Evolutionary conservation across 169 alveolate genomes (phyloP).

Genomic region (Plasmodium fragile): DNA sequence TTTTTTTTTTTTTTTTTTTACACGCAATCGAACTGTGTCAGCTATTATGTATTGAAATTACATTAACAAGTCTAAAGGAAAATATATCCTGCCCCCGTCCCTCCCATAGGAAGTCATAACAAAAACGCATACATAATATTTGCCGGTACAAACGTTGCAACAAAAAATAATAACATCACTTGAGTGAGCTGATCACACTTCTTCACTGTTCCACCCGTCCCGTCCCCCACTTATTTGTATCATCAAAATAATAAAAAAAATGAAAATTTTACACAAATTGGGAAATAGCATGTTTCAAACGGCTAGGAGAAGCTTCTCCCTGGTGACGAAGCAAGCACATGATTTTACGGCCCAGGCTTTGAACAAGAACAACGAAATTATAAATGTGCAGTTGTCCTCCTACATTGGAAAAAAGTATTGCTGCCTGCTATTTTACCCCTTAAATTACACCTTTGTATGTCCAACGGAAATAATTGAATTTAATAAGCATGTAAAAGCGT

Average conservation of each 20-base stretch:
- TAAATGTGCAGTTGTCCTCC: slow-evolving; percentile 78
- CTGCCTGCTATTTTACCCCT: slow-evolving; percentile 84
- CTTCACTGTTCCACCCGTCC: neutral
- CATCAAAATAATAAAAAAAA: neutral
- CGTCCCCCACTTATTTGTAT: neutral
- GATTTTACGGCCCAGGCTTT: slow-evolving; percentile 81
- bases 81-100: neutral
- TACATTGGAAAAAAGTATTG: slow-evolving; percentile 82
- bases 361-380: slow-evolving; percentile 75
- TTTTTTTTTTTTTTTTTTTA: no score
- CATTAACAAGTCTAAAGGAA: neutral
- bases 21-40: neutral
- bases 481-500: slow-evolving; percentile 79
- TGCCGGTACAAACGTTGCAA: neutral
- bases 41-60: neutral
- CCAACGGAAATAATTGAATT: slow-evolving; percentile 88
- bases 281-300: neutral
- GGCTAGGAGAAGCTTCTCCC: slow-evolving; percentile 47
- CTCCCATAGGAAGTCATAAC: neutral
- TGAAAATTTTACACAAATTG: slow-evolving; percentile 13
- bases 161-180: neutral
- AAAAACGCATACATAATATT: neutral
- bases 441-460: slow-evolving; percentile 87
- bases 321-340: slow-evolving; percentile 79
- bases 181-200: neutral